These are phyloP conservation scores for Geoglossum cookeanum DNA, from an alignment of 2,329 filamentous ascomycete genomes.

Conservation along the genomic window DNA sequence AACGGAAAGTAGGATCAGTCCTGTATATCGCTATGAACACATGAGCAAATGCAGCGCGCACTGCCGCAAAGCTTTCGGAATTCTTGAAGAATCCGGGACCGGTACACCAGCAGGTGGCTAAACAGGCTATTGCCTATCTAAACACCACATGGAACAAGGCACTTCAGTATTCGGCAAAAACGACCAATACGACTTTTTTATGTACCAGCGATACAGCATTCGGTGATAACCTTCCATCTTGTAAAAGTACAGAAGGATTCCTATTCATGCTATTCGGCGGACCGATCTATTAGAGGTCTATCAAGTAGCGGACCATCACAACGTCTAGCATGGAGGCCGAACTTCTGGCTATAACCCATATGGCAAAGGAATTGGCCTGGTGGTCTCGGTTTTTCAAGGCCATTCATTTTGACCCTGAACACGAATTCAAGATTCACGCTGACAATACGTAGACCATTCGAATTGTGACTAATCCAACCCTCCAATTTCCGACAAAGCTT, in stretches of 20 bases:
- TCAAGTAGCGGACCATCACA: no score
- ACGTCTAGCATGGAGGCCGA: no score
- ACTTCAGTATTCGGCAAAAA: background rate
- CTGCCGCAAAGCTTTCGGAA: background rate
- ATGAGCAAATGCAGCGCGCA: constrained; percentile 8
- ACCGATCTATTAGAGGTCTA: constrained; percentile 1
- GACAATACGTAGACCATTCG: no score
- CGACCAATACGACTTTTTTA: background rate
- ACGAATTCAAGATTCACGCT: background rate
- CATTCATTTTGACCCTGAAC: constrained; percentile 6
- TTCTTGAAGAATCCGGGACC: constrained; percentile 3
- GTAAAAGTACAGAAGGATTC: background rate
- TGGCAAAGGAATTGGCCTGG: background rate
- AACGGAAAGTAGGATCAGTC: constrained; percentile 7
- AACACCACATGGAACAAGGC: constrained; percentile 1
- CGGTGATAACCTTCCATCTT: background rate
- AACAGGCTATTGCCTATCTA: constrained; percentile 5
- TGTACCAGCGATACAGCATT: no score
- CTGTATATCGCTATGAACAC: constrained; percentile 6
- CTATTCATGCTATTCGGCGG: background rate
- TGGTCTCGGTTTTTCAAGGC: constrained; percentile 7
- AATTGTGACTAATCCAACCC: no score
- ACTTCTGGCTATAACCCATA: background rate
- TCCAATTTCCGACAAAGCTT: no score
- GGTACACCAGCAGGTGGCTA: constrained; percentile 3